phyloP scores from a whole-genome alignment of 2,329 filamentous ascomycete genomes.

The Exophiala viscosa region DNA sequence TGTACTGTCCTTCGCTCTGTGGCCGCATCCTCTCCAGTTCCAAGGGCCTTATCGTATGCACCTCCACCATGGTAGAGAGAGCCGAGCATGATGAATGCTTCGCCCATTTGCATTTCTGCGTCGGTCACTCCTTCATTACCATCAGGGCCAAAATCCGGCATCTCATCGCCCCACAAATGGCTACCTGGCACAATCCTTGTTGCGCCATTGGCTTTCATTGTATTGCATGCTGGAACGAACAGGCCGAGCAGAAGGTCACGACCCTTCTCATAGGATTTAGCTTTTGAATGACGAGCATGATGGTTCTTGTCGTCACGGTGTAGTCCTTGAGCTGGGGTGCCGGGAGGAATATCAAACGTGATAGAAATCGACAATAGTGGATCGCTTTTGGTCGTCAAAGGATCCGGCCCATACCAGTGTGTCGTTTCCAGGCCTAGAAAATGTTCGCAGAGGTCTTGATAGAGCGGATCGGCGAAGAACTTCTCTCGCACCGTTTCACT shows the following conservation, averaged over 20 bases:
- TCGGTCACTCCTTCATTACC: slow-evolving; percentile 31
- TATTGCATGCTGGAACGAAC: slow-evolving; percentile 38
- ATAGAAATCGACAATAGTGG: slow-evolving; percentile 39
- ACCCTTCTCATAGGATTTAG: slow-evolving; percentile 28
- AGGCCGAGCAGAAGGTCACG: slow-evolving; percentile 38
- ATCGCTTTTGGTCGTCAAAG: slow-evolving; percentile 33
- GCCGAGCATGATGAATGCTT: slow-evolving; percentile 40
- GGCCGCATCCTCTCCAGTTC: slow-evolving; percentile 20
- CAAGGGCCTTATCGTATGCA: slow-evolving; percentile 30
- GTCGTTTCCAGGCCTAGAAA: slow-evolving; percentile 37
- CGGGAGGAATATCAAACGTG: slow-evolving; percentile 36
- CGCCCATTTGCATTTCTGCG: slow-evolving; percentile 35
- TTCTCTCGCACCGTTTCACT: slow-evolving; percentile 37
- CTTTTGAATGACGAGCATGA: slow-evolving; percentile 33
- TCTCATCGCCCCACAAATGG: slow-evolving; percentile 39
- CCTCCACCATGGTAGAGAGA: slow-evolving; percentile 40
- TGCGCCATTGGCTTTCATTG: slow-evolving; percentile 35
- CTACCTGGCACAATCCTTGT: slow-evolving; percentile 38
- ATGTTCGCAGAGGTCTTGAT: slow-evolving; percentile 34
- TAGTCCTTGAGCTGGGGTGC: slow-evolving; percentile 33
- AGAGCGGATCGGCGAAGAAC: slow-evolving; percentile 36
- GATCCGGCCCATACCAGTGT: slow-evolving; percentile 34
- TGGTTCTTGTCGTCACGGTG: slow-evolving; percentile 42
- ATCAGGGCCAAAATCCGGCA: slow-evolving; percentile 35
- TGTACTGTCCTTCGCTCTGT: slow-evolving; percentile 34